Conservation (phyloP, 2,329 filamentous ascomycete species). For the Claviceps arundinis region DNA sequence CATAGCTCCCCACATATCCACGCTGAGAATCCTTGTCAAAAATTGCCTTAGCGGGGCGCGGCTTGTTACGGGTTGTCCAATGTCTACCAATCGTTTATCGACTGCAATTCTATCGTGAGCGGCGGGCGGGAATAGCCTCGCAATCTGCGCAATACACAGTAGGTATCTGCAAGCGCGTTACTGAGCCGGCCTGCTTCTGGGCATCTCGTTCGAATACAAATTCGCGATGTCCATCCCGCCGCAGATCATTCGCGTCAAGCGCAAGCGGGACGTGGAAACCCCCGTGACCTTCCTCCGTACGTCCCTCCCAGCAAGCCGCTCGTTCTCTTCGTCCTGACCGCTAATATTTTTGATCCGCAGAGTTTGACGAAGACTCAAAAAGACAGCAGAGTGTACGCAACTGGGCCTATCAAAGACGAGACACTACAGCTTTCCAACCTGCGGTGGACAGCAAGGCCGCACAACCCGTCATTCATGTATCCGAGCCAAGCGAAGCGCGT, state of each 20-base stretch:
- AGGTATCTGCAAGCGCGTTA: not conserved
- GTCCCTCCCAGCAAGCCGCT: slow-evolving; percentile 11
- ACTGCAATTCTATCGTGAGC: not conserved
- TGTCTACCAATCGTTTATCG: not conserved
- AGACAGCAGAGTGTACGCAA: slow-evolving; percentile 35
- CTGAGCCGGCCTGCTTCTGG: not conserved
- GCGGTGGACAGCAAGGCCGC: not conserved
- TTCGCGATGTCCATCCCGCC: slow-evolving; percentile 42
- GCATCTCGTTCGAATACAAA: not conserved
- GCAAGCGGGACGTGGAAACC: slow-evolving; percentile 40
- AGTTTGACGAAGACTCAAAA: slow-evolving; percentile 39
- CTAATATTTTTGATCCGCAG: slow-evolving; percentile 16
- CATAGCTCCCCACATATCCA: not conserved
- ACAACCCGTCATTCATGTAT: slow-evolving; percentile 35
- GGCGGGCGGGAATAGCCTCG: not conserved
- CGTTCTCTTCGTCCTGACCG: slow-evolving; percentile 7
- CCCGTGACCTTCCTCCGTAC: slow-evolving; percentile 43
- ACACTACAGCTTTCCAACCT: slow-evolving; percentile 17
- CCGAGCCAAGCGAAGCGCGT: slow-evolving; percentile 22
- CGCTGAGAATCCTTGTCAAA: not conserved
- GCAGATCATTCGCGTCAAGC: slow-evolving; percentile 47
- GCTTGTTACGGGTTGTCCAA: too few relatives aligned
- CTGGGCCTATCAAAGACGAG: slow-evolving; percentile 44
- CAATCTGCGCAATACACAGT: too few relatives aligned
- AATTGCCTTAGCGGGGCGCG: not conserved